Percentiles rank a stretch among this genome's conserved stretches.
Evolutionary conservation across 2,329 filamentous ascomycete species (phyloP).

Genomic region (Neurospora sp.): DNA sequence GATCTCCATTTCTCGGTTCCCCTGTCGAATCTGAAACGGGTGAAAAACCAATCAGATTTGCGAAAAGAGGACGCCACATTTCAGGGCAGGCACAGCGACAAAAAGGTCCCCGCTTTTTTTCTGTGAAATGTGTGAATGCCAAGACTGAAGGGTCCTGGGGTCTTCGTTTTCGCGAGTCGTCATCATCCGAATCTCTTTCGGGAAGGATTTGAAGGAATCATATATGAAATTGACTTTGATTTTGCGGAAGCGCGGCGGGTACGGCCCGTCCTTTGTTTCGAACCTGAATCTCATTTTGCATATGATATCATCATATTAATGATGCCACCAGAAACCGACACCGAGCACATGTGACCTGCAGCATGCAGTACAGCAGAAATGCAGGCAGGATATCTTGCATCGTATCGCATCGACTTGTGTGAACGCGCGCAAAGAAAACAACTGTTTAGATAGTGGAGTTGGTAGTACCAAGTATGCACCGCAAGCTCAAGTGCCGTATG

Average conservation of each 20-base stretch:
- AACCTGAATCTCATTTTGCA: background rate
- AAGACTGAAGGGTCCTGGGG: background rate
- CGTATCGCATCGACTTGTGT: background rate
- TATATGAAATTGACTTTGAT: too few relatives aligned
- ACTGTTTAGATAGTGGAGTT: too few relatives aligned
- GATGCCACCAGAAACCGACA: background rate
- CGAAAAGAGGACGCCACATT: background rate
- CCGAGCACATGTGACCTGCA: background rate
- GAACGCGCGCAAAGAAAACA: too few relatives aligned
- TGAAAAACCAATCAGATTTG: background rate
- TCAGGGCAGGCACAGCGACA: background rate
- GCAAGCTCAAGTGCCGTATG: background rate
- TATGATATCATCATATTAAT: background rate
- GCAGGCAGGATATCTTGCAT: background rate
- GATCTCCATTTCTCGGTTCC: slow-evolving; percentile 7
- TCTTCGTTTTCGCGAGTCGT: too few relatives aligned
- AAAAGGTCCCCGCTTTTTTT: background rate
- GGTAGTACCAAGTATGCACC: too few relatives aligned
- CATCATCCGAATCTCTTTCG: too few relatives aligned
- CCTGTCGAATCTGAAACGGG: slow-evolving; percentile 9
- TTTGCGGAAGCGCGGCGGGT: too few relatives aligned
- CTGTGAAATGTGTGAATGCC: background rate
- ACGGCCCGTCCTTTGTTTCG: background rate
- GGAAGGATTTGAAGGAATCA: too few relatives aligned
- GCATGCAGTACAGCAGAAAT: background rate